Percentiles rank a stretch among this genome's conserved stretches.
Conservation (phyloP, 306 rosid genomes). For the Rubus parviflorus region DNA sequence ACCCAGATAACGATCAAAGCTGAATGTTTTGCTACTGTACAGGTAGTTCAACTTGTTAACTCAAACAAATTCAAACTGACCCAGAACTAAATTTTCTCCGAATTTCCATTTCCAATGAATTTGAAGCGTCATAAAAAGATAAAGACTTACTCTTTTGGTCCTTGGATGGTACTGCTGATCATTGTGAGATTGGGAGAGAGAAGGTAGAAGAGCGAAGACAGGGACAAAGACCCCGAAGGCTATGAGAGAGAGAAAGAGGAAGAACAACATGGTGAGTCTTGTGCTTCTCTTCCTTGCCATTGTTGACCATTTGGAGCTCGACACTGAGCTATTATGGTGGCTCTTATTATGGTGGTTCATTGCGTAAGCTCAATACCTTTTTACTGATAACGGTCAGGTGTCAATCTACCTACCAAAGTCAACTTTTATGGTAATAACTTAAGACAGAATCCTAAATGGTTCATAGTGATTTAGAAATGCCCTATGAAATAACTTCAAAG, state of each 20-base stretch:
- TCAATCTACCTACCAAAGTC: neutral
- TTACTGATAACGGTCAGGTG: neutral
- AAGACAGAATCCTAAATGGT: neutral
- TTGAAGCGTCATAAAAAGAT: neutral
- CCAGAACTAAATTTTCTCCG: neutral
- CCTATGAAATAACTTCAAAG: no score
- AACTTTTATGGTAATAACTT: neutral
- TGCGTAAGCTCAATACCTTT: neutral
- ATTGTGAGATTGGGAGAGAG: conserved; percentile 31
- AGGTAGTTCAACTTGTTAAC: neutral
- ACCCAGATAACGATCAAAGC: conserved; percentile 1
- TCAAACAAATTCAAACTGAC: neutral
- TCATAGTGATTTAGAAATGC: neutral
- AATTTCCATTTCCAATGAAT: neutral
- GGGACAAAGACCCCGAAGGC: conserved; percentile 45
- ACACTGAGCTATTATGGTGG: neutral
- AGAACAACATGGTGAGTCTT: conserved; percentile 39
- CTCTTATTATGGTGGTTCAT: conserved; percentile 9
- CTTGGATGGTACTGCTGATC: conserved; percentile 29
- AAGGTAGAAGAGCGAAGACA: conserved; percentile 62
- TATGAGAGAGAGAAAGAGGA: conserved; percentile 43
- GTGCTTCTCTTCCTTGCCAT: conserved; percentile 55
- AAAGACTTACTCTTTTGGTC: conserved; percentile 38
- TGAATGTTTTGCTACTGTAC: neutral
- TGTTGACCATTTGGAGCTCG: conserved; percentile 41